Conservation (phyloP, 192 early-diverging fungal genomes). For the Geranomyces variabilis region DNA sequence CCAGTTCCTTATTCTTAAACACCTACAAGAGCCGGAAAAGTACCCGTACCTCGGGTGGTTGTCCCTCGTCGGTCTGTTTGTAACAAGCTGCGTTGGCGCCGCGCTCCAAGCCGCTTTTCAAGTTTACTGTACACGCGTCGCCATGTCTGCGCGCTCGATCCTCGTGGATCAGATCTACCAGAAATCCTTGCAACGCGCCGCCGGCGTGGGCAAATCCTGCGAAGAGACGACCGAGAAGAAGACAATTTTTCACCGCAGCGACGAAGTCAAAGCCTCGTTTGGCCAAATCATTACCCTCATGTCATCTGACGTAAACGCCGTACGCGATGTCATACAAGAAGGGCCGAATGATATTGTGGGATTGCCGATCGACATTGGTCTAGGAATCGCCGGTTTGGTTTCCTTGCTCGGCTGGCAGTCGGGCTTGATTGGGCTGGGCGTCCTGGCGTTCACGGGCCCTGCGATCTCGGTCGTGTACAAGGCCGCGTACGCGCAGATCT, state of each 20-base stretch:
- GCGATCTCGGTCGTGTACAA: constrained; percentile 30
- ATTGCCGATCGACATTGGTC: constrained; percentile 2
- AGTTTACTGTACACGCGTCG: background rate
- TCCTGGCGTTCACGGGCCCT: constrained; percentile 56
- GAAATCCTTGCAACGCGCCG: constrained; percentile 40
- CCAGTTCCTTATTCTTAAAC: background rate
- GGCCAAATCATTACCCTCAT: constrained; percentile 57
- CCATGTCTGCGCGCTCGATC: constrained; percentile 14
- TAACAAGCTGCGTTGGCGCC: background rate
- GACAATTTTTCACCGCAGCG: background rate
- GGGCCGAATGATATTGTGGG: constrained; percentile 49
- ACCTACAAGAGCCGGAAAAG: constrained; percentile 2
- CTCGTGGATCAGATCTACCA: constrained; percentile 42
- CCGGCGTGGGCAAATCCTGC: constrained; percentile 17
- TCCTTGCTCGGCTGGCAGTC: constrained; percentile 72
- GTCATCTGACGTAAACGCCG: constrained; percentile 29
- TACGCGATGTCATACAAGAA: constrained; percentile 4
- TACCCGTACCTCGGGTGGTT: constrained; percentile 73
- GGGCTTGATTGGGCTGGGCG: constrained; percentile 74
- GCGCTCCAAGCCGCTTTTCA: background rate
- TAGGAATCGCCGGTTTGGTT: constrained; percentile 30
- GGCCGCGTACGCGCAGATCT: constrained; percentile 45
- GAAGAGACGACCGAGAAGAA: constrained; percentile 7
- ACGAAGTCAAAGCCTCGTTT: constrained; percentile 33
- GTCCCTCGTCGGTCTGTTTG: constrained; percentile 72